Percentiles rank a stretch among this genome's conserved stretches.
phyloP scores from a whole-genome alignment of 2,329 filamentous ascomycete species.

The Malbranchea zuffiana region DNA sequence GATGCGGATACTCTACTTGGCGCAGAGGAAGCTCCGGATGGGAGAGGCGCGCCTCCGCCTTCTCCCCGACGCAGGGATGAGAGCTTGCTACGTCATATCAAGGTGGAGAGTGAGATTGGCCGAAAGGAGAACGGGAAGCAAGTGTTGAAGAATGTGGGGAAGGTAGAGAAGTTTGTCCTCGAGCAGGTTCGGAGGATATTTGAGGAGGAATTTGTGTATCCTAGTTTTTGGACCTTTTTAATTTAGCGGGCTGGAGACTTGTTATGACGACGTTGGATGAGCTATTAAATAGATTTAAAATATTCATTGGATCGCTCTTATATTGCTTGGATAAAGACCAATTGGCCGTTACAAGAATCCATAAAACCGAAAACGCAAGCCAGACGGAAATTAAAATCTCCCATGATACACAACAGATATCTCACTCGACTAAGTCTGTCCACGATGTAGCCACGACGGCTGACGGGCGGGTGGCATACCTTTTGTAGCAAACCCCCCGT shows the following conservation, averaged over 20 bases:
- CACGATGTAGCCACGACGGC: no score
- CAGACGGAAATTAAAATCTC: no score
- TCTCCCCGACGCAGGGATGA: slow-evolving; percentile 44
- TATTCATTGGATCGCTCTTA: no score
- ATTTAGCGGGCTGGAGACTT: slow-evolving; percentile 43
- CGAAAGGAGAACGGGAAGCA: slow-evolving; percentile 84
- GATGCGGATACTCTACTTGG: slow-evolving; percentile 68
- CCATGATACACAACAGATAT: no score
- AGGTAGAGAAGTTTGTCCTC: slow-evolving; percentile 93
- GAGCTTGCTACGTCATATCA: slow-evolving; percentile 79
- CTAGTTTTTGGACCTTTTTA: slow-evolving; percentile 96
- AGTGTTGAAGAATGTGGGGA: slow-evolving; percentile 94
- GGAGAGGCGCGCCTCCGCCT: slow-evolving; percentile 20
- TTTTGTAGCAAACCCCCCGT: no score
- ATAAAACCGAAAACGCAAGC: no score
- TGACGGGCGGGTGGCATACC: no score
- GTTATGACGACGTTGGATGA: no score
- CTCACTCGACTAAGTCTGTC: no score
- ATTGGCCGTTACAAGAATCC: no score
- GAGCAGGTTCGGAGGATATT: slow-evolving; percentile 96
- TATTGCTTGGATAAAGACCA: no score
- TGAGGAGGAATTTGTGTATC: slow-evolving; percentile 96
- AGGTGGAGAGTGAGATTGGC: slow-evolving; percentile 95
- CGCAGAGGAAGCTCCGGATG: slow-evolving; percentile 17
- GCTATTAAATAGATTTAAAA: no score